Conservation (phyloP, 2,329 filamentous ascomycete species). For the Neoarthrinium moseri region DNA sequence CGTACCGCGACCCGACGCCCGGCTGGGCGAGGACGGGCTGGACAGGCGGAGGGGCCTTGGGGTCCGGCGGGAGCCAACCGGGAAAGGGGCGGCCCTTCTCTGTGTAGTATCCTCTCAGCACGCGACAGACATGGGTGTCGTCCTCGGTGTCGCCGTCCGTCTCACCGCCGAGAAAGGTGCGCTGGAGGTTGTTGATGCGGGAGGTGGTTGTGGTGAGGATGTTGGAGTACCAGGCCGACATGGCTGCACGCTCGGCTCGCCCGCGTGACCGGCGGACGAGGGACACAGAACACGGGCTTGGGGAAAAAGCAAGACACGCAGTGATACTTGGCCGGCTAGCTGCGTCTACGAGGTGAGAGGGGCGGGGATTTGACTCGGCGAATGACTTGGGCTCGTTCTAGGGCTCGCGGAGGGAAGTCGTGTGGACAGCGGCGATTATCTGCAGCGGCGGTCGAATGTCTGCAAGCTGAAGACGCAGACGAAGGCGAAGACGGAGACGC, state of each 20-base stretch:
- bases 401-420: too few species aligned
- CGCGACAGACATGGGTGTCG: slow-evolving; percentile 91
- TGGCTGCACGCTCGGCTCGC: slow-evolving; percentile 33
- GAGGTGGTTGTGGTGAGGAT: slow-evolving; percentile 65
- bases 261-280: background rate
- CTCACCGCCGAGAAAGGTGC: slow-evolving; percentile 67
- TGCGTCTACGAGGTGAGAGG: background rate
- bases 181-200: slow-evolving; percentile 63
- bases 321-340: background rate
- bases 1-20: slow-evolving; percentile 53
- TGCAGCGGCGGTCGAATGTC: too few species aligned
- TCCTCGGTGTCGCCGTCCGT: slow-evolving; percentile 76
- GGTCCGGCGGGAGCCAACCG: slow-evolving; percentile 84
- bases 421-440: too few species aligned
- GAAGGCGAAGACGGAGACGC: too few species aligned
- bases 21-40: slow-evolving; percentile 53
- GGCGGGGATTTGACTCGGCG: background rate
- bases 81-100: slow-evolving; percentile 84
- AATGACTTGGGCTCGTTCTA: too few species aligned
- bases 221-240: slow-evolving; percentile 82
- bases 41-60: slow-evolving; percentile 65
- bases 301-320: background rate
- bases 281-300: background rate
- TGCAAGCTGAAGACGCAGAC: too few species aligned
- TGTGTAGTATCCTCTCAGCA: slow-evolving; percentile 87